Evolutionary conservation across 169 alveolate genomes (phyloP).

Genomic region (Cryptosporidium felis): DNA sequence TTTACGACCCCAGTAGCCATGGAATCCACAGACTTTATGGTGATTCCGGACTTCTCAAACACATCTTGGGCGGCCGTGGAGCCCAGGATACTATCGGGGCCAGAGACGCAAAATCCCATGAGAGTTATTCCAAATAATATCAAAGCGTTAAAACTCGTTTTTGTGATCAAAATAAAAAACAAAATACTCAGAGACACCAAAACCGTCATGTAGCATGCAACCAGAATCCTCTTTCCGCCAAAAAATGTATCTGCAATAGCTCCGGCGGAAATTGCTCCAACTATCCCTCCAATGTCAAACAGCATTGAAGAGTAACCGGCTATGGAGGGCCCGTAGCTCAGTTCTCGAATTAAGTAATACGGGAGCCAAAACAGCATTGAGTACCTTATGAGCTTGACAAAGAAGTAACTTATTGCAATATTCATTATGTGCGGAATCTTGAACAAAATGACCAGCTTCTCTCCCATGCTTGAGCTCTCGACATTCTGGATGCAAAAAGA

Average conservation of each 20-base stretch:
- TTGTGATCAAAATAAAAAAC: slow-evolving; percentile 29
- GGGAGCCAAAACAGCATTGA: slow-evolving; percentile 78
- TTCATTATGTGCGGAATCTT: slow-evolving; percentile 27
- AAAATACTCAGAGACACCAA: slow-evolving; percentile 16
- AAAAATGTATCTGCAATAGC: slow-evolving; percentile 42
- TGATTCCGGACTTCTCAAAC: slow-evolving; percentile 57
- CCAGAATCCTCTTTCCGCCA: slow-evolving; percentile 50
- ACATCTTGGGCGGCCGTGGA: slow-evolving; percentile 74
- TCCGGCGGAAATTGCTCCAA: slow-evolving; percentile 77
- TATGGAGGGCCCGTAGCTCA: slow-evolving; percentile 59
- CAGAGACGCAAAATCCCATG: slow-evolving; percentile 74
- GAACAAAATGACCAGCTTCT: background rate
- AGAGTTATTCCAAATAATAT: slow-evolving; percentile 55
- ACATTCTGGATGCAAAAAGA: slow-evolving; percentile 4
- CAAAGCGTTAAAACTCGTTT: background rate
- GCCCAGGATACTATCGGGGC: slow-evolving; percentile 76
- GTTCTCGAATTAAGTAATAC: slow-evolving; percentile 69
- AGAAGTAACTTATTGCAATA: slow-evolving; percentile 73
- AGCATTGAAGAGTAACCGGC: slow-evolving; percentile 76
- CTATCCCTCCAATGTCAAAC: slow-evolving; percentile 78
- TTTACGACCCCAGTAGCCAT: slow-evolving; percentile 74
- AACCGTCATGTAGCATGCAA: slow-evolving; percentile 49
- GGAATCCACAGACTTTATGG: slow-evolving; percentile 55
- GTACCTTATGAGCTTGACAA: slow-evolving; percentile 76
- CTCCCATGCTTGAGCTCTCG: background rate